Base-by-base conservation (phyloP, 805 yeast species). In the Barnettozyma wickerhamii region DNA sequence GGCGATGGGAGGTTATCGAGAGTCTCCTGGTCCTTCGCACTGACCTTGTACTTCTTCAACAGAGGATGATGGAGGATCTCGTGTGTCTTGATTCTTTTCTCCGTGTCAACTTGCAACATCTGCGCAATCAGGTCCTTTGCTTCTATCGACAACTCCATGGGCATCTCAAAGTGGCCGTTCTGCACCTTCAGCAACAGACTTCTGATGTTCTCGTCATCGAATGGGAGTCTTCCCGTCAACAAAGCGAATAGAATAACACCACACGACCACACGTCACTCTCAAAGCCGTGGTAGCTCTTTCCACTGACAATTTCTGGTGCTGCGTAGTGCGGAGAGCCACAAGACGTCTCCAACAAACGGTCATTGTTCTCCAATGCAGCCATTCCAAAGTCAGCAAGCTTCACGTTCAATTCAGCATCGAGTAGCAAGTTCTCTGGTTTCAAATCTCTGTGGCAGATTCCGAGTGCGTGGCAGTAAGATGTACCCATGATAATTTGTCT, bases 281-380 rank as follows among this genome's bases (percentile, higher is more conserved):
- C 89, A 23, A 85, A 81, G 15, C 95, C 95, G 60, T 84, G 89
- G 55, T 85, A 85, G 41, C 77, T 76, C 53, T 75, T 74, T 14
- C 93, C 91, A 53, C 80, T 73, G 15, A 85, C 91, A 47, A 85
- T 84, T 62, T 85, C 95, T 0, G 95, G 95, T 3, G 95, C 85
- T 6, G 93, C 93, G 60, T 85, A 85, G 65, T 85, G 95, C 15
- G 95, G 95, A 18, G 90, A 82, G 4, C 95, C 95, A 66, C 95
- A 85, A 13, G 87, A 79, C 5, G 95, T 85, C 59, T 83, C 88
- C 39, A 85, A 66, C 40, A 85, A 64, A 58, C 76, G 75, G 40
- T 81, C 86, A 42, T 77, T 77, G 46, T 79, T 73, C 58, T 85
- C 91, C 45, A 85, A 66, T 18, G 93, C 93, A 20, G 95, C 95